Base-by-base conservation (phyloP, 805 yeast species). In the Metschnikowia dekortorum region DNA sequence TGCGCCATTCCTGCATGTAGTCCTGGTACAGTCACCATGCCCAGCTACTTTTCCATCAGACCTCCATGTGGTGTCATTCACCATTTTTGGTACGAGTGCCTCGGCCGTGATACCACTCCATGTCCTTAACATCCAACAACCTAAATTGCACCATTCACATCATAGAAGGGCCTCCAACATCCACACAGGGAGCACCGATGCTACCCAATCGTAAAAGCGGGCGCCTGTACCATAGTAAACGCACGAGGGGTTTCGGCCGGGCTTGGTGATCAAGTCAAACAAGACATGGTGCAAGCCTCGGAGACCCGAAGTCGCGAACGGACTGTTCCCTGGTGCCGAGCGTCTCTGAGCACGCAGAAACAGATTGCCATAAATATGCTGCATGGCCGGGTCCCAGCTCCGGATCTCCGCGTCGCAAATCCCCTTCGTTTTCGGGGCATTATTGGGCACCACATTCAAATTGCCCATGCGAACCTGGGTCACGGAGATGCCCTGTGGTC, bases 171-270 rank as follows among this genome's bases (percentile, higher is more conserved):
- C 31, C 32, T 60, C 67, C 44, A 70, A 44, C 46, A 70, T 50
- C 38, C 63, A 59, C 16, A 61, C 64, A 1, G 78, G 76, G 6
- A 72, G 51, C 8, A 68, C 38, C 37, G 64, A 56, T 1, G 72
- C 41, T 11, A 73, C 48, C 55, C 65, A 53, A 41, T 70, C 76
- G 53, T 74, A 74, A 2, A 65, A 49, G 35, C 75, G 59, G 2
- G 78, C 74, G 4, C 78, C 78, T 1, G 70, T 55, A 2, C 78
- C 78, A 57, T 73, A 74, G 53, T 72, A 73, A 13, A 70, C 69
- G 6, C 69, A 62, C 2, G 69, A 50, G 2, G 73, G 67, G 44
- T 61, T 61, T 5, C 39, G 36, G 10, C 52, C 49, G 8, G 36
- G 22, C 10, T 59, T 47, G 51, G 66, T 69, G 8, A 68, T 62